Evolutionary conservation across 2,329 filamentous ascomycete genomes (phyloP).

Genomic region (Tothia fuscella): DNA sequence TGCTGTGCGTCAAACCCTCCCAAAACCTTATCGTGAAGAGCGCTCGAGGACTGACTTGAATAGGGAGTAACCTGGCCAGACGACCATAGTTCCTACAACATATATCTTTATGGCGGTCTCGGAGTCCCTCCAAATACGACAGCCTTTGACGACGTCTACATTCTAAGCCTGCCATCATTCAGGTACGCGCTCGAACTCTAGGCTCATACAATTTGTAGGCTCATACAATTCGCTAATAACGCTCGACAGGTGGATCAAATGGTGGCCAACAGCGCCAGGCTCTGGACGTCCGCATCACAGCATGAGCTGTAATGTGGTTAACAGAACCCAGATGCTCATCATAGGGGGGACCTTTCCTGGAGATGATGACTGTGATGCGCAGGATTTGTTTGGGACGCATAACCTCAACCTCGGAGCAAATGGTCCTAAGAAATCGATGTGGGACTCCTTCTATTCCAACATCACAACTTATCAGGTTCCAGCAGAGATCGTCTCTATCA

Average conservation of each 20-base stretch:
- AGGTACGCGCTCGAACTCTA: constrained; percentile 17
- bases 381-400: constrained; percentile 42
- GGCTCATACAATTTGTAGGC: too few relatives aligned
- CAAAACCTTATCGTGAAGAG: background rate
- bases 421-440: constrained; percentile 35
- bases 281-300: constrained; percentile 40
- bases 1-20: constrained; percentile 23
- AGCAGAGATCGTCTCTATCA: constrained; percentile 34
- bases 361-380: constrained; percentile 39
- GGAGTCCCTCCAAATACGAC: constrained; percentile 34
- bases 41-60: background rate
- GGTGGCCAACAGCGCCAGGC: constrained; percentile 33
- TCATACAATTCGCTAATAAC: too few relatives aligned
- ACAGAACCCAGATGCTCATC: constrained; percentile 38
- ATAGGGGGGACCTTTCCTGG: constrained; percentile 48
- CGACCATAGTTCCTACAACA: constrained; percentile 52
- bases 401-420: constrained; percentile 44
- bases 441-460: constrained; percentile 40
- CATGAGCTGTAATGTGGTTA: constrained; percentile 46
- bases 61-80: constrained; percentile 44
- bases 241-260: constrained; percentile 41
- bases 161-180: constrained; percentile 50
- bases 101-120: constrained; percentile 52
- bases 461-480: constrained; percentile 45
- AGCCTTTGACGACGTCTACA: constrained; percentile 51